Evolutionary conservation across 1,284 basidiomycete species (phyloP), one percentile per base, ranked within the genome.

Genomic region (Laetiporus sulphureus): DNA sequence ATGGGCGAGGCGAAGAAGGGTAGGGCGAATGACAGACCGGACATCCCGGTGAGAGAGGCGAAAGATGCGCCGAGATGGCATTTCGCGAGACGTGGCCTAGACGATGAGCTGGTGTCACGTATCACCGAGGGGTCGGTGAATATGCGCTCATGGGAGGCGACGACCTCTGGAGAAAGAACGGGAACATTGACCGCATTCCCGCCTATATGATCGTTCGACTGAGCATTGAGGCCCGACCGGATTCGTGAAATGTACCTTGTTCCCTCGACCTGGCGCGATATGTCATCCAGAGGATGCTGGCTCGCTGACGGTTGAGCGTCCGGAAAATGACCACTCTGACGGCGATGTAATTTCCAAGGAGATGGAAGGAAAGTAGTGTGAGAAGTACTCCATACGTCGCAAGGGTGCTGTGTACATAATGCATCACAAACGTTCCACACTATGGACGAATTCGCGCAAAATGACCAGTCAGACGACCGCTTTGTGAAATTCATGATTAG

Each of bases 381-480:
- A 75, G 65, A 2, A 83, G 65, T 0, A 69, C 63, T 1, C 61
- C 57, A 48, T 79, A 80, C 1, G 77, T 83, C 23, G 66, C 51
- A 18, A 53, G 57, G 2, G 66, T 58, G 0, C 71, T 73, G 19
- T 69, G 71, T 21, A 83, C 57, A 42, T 72, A 68, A 10, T 76
- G 73, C 31, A 85, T 70, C 5, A 83, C 59, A 20, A 75, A 51
- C 2, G 73, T 73, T 3, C 80, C 79, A 16, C 75, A 66, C 80
- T 83, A 46, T 8, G 18, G 21, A 16, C 10, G 12, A 21, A 19
- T 29, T 29, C 10, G 27, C 27, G 8, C n/a, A 29, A n/a, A 29
- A 11, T 20, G 19, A 22, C 12, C 5, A 10, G 20, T 19, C n/a
- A n/a, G n/a, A n/a, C n/a, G n/a, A n/a, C n/a, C 13, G 22, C 4